Base-by-base conservation (phyloP, 2,329 filamentous ascomycete genomes). In the Aspergillus sp. region DNA sequence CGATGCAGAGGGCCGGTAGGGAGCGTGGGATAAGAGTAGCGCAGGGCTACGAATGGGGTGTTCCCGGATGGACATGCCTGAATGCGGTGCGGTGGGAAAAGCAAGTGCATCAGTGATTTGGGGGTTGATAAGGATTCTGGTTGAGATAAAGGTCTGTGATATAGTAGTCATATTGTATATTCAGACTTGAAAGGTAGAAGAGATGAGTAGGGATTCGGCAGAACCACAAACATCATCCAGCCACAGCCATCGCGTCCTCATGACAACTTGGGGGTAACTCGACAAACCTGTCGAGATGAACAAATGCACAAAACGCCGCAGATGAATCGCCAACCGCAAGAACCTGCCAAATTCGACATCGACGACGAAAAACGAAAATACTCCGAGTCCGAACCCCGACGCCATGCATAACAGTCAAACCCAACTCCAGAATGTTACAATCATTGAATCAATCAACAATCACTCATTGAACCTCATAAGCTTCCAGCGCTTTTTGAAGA, bases 401-500 rank as follows among this genome's bases (percentile, higher is more conserved):
- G n/a, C 45, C 45, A 47, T 47, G 23, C 45, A 11, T 22, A 41
- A 41, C 11, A 41, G 15, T 41, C 34, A 41, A 38, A 11, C 9
- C 34, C 4, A 15, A 41, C 11, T 5, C 11, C 34, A 28, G 3
- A 28, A 28, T 28, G 25, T 28, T 28, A 28, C 25, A 28, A 28
- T 7, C 25, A 28, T 2, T 28, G 25, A 51, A 51, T 34, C 49
- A 23, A 28, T 41, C 43, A 55, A 55, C 4, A 23, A 28, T 15
- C 34, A 43, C 31, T 70, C 48, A 81, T 66, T 76, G 76, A 6
- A 78, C 70, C 61, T 79, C 76, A 51, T 82, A 82, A 30, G 77
- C 71, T 38, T 80, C 72, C 68, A 82, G 71, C 17, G 80, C 80
- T 43, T 77, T 72, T 64, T 81, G 72, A n/a, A 82, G 66, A 68